Percentiles rank a stretch among this genome's conserved stretches.
Evolutionary conservation across 805 yeast species (phyloP).

Genomic region (Peterozyma toletana): DNA sequence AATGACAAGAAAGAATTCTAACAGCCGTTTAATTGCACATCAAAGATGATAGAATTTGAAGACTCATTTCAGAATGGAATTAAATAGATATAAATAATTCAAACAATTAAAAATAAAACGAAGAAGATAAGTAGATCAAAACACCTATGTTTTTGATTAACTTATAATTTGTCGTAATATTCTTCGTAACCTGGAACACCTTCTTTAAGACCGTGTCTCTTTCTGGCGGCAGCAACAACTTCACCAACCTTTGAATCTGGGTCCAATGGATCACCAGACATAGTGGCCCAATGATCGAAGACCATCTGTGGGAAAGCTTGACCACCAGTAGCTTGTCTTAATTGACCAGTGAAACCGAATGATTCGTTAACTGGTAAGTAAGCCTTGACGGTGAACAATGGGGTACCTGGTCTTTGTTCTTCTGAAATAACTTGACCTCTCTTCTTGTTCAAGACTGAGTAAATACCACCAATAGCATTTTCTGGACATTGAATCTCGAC

Average conservation of each 20-base stretch:
- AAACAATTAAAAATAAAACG: background rate
- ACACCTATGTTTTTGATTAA: background rate
- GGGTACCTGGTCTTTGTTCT: slow-evolving; percentile 99
- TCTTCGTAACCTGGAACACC: slow-evolving; percentile 99
- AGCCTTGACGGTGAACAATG: slow-evolving; percentile 99
- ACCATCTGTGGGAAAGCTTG: slow-evolving; percentile 99
- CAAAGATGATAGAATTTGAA: background rate
- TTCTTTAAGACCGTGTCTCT: slow-evolving; percentile 96
- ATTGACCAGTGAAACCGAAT: slow-evolving; percentile 99
- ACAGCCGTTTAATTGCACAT: too few species aligned
- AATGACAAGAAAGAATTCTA: too few species aligned
- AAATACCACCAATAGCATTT: slow-evolving; percentile 99
- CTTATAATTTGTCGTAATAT: slow-evolving; percentile 88
- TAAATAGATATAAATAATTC: background rate
- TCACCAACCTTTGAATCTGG: slow-evolving; percentile 63
- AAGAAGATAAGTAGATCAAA: background rate
- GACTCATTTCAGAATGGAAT: slow-evolving; percentile 2
- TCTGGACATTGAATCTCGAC: slow-evolving; percentile 99
- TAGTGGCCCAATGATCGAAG: slow-evolving; percentile 96
- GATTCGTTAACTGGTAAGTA: slow-evolving; percentile 99
- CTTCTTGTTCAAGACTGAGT: slow-evolving; percentile 98
- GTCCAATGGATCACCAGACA: slow-evolving; percentile 91
- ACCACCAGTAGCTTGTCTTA: slow-evolving; percentile 99
- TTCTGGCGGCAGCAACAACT: slow-evolving; percentile 60
- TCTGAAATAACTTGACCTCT: slow-evolving; percentile 99